A percentile compares a stretch with the other conserved stretches of the same genome.
phyloP scores from a whole-genome alignment of 2,329 filamentous ascomycete genomes.

The Neofusicoccum ribis region DNA sequence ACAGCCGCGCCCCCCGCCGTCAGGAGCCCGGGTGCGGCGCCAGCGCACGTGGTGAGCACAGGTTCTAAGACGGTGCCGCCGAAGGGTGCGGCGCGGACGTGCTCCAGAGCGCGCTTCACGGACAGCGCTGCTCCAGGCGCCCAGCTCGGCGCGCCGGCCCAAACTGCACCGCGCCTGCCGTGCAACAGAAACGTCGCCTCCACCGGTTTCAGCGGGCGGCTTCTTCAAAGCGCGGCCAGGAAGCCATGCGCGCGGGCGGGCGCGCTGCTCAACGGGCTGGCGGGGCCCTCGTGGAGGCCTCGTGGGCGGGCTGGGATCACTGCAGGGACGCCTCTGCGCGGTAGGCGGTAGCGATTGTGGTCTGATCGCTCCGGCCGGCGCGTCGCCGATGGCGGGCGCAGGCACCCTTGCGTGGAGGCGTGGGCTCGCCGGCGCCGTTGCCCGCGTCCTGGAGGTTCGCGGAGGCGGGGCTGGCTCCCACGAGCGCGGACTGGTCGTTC shows the following conservation, averaged over 20 bases:
- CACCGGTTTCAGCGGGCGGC: constrained; percentile 5
- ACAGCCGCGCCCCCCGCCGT: constrained; percentile 6
- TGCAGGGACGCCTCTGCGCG: constrained; percentile 1
- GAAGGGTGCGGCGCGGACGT: background rate
- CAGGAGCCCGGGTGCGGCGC: constrained; percentile 7
- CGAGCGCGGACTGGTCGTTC: background rate
- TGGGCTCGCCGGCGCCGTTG: background rate
- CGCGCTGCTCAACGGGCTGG: background rate
- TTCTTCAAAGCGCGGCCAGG: constrained; percentile 3
- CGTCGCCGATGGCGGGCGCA: background rate
- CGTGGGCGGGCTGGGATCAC: background rate
- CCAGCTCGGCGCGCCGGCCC: background rate
- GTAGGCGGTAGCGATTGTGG: background rate
- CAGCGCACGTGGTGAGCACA: constrained; percentile 9
- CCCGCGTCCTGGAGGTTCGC: background rate
- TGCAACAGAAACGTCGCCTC: constrained; percentile 10
- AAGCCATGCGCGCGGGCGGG: background rate
- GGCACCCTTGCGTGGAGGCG: constrained; percentile 13
- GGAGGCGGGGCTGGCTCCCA: background rate
- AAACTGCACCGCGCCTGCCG: background rate
- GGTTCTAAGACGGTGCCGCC: background rate
- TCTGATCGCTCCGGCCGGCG: background rate
- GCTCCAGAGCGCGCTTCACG: constrained; percentile 7
- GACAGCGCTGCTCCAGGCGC: background rate
- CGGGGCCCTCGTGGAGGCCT: background rate